Base-by-base conservation (phyloP, 2,329 filamentous ascomycete species). In the Cladosporium austrohemisphaericum region DNA sequence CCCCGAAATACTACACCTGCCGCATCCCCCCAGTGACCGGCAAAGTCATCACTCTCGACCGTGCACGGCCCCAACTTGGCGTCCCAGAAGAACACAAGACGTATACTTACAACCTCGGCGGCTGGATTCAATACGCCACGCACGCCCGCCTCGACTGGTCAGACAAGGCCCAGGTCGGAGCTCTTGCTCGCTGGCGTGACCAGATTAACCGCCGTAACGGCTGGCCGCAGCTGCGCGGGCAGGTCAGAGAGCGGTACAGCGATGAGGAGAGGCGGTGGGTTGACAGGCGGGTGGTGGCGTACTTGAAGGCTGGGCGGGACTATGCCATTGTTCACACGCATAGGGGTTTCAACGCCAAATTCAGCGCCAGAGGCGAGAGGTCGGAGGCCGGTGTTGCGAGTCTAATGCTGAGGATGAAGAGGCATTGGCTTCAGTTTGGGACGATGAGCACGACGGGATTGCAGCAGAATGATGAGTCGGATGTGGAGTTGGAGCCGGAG, bases 41-140 rank as follows among this genome's bases (percentile, higher is more conserved):
- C 28, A 52, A 40, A 32, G 49, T 41, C 29, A 45, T 54, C 50
- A 59, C 56, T 11, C 35, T 59, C 23, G 58, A 60, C 41, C 55
- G 55, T 6, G 44, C 51, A 1, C 49, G 41, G 5, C 44, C 47
- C n/a, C 38, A 48, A 23, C 28, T 9, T 26, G 32, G 40, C 26
- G 20, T 18, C 19, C 40, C 16, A 3, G 16, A 57, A 38, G 32
- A 91, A 89, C 0, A 96, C 91, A 1, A 78, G 89, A 66, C 31
- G 88, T 96, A 8, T 83, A 82, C 53, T 91, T 86, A 1, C 79
- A 86, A 45, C 81, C 6, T 73, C 75, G 28, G 84, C 81, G 5
- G 88, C 84, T 49, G 80, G 84, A 43, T 77, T 92, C n/a, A 85
- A 84, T 55, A 78, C 95, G 36, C 89, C 85, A 10, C 85, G 86